Evolutionary conservation across 441 rosid genomes (phyloP), one percentile per base, ranked within the genome.

Genomic region (Gossypium lobatum): DNA sequence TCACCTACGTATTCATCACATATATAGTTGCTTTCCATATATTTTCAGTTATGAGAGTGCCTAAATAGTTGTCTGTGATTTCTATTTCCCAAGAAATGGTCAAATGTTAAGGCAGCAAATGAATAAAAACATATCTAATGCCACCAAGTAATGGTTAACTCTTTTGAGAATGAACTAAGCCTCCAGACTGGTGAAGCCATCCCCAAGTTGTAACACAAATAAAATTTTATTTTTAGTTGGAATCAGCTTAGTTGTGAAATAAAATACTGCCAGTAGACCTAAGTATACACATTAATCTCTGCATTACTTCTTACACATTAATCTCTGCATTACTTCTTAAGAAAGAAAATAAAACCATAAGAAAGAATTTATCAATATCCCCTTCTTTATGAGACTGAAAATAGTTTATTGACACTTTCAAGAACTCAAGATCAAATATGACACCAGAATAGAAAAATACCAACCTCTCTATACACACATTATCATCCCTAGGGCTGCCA

Each of bases 381-480:
- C 28, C 59, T 26, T 50, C 59, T 50, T 67, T 50, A 48, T 50
- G 72, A 67, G 39, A 67, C 48, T 48, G 16, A n/a, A 67, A 50
- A 37, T 57, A 48, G 25, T 23, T 16, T 3, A 25, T 50, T 50
- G 18, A 50, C 53, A n/a, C 34, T 48, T 14, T 25, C n/a, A 45
- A 45, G 10, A 37, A 37, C 45, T 37, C 45, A 37, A 37, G 13
- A 39, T 25, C 42, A 46, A 50, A 18, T 21, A 74, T 18, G 53
- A 37, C 14, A 67, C 48, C 53, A 64, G 31, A 64, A 64, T 42
- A 39, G 69, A 50, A 34, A 64, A 26, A 20, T 11, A 46, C 71
- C 20, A 23, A 46, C 71, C 71, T 87, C 82, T 86, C 75, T 63
- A 76, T 48, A 72, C 37, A 71, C 71, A 46, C 70, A 69, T 59